Base-by-base conservation (phyloP, 306 rosid genomes). In the Purshia tridentata region DNA sequence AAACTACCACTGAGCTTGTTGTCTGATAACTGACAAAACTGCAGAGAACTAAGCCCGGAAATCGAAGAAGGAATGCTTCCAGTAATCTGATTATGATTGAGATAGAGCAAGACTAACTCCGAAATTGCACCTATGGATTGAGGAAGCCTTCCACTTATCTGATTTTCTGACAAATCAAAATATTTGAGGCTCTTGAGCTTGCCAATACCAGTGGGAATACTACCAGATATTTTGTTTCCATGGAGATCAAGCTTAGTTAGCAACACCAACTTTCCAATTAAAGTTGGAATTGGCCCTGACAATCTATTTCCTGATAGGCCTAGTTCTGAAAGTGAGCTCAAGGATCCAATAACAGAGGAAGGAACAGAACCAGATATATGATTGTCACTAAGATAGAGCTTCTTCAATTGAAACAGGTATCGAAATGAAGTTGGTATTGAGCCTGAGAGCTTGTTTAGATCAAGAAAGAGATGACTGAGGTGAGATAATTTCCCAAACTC, bases 141-240 rank as follows among this genome's bases (percentile, higher is more conserved):
- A 2, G 96, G 91, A 57, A 90, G 75, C 7, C 50, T 77, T 20
- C 91, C 92, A 20, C 73, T 72, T 69, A 86, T 76, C 69, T 46
- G 78, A 72, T 88, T 88, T n/a, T 68, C 73, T 0, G 91, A 86
- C 8, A 88, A 77, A 80, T 88, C 96, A 22, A 90, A 74, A n/a
- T 73, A 50, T 9, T 10, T 80, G 15, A 90, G 72, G 40, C 74
- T 84, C 80, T 72, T 77, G 47, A 88, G 84, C 55, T 81, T 68
- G 2, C 88, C 89, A 57, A 86, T 70, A 67, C 79, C 73, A 1
- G 11, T 9, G 40, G 91, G 91, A 83, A 88, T 74, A 1, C 16
- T 45, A 4, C 86, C 85, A 23, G 67, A 52, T 29, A 88, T 81
- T 3, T 76, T 75, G 74, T 90, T 88, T 6, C 78, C 81, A 46